Evolutionary conservation across 2,329 filamentous ascomycete genomes (phyloP).

Genomic region (Pestalotiopsis sp.): DNA sequence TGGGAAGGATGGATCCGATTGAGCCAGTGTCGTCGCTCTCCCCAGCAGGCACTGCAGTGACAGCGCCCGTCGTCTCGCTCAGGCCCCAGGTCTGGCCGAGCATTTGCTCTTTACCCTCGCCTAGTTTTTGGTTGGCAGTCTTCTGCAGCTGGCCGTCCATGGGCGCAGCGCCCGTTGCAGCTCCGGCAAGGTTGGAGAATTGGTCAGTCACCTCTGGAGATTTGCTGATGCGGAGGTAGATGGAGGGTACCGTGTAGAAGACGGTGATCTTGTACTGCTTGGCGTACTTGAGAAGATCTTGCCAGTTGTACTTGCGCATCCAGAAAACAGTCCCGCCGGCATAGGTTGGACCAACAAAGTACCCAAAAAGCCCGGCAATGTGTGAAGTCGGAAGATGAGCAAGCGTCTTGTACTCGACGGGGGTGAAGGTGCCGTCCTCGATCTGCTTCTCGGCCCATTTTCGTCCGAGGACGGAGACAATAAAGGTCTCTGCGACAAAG

Average conservation of each 20-base stretch:
- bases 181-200: conserved; percentile 47
- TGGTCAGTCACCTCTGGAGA: conserved; percentile 54
- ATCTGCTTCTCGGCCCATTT: conserved; percentile 5
- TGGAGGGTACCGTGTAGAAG: conserved; percentile 61
- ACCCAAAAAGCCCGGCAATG: conserved; percentile 48
- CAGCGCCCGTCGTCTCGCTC: conserved; percentile 52
- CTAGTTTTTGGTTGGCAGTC: conserved; percentile 50
- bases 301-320: conserved; percentile 61
- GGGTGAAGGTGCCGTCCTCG: background rate
- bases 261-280: conserved; percentile 49
- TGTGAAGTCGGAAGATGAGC: conserved; percentile 48
- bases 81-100: conserved; percentile 59
- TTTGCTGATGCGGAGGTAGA: conserved; percentile 61
- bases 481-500: conserved; percentile 11
- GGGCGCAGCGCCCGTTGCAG: conserved; percentile 55
- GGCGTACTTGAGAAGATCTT: conserved; percentile 52
- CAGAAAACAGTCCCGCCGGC: conserved; percentile 48
- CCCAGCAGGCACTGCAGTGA: conserved; percentile 44
- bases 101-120: conserved; percentile 32
- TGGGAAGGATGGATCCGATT: conserved; percentile 42
- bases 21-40: conserved; percentile 47
- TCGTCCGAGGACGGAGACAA: background rate
- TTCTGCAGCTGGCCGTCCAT: conserved; percentile 54
- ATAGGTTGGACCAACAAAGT: conserved; percentile 45
- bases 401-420: conserved; percentile 35